These are phyloP conservation scores for Rhizophagus sp. DNA, from an alignment of 192 early-diverging fungal species.

Conservation along the genomic window DNA sequence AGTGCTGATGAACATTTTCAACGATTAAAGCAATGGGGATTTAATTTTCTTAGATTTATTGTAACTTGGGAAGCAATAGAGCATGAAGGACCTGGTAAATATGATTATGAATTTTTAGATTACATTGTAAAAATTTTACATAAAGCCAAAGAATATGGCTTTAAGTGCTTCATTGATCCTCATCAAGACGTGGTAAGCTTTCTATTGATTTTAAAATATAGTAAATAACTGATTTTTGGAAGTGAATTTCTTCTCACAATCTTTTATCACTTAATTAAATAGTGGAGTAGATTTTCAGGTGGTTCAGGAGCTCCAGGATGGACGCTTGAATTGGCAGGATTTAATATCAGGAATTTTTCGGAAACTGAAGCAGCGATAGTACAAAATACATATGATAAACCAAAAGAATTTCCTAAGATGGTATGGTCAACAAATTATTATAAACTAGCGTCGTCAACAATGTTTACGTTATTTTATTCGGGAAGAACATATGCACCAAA, in stretches of 20 bases:
- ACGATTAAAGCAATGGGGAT: conserved; percentile 71
- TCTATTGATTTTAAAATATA: neutral
- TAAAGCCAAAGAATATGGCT: conserved; percentile 68
- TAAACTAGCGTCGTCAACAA: conserved; percentile 79
- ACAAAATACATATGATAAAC: conserved; percentile 61
- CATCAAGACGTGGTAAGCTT: conserved; percentile 78
- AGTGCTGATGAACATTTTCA: conserved; percentile 76
- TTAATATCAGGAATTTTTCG: conserved; percentile 74
- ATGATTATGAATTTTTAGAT: conserved; percentile 80
- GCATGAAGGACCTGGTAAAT: conserved; percentile 75
- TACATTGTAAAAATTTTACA: conserved; percentile 65
- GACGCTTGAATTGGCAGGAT: conserved; percentile 81
- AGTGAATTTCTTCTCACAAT: conserved; percentile 56
- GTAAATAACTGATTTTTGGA: conserved; percentile 39
- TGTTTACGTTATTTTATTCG: conserved; percentile 84
- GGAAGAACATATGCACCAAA: conserved; percentile 74
- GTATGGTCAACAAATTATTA: conserved; percentile 90
- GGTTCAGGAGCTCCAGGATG: conserved; percentile 85
- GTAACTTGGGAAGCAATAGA: conserved; percentile 86
- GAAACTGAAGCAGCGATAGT: conserved; percentile 75
- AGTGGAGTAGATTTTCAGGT: conserved; percentile 74
- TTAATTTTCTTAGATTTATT: conserved; percentile 76
- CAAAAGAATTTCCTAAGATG: conserved; percentile 43
- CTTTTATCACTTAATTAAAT: conserved; percentile 36
- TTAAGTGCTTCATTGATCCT: conserved; percentile 86